These are phyloP conservation scores for Yarrowia hollandica DNA, from an alignment of 805 yeast species.

Conservation along the genomic window DNA sequence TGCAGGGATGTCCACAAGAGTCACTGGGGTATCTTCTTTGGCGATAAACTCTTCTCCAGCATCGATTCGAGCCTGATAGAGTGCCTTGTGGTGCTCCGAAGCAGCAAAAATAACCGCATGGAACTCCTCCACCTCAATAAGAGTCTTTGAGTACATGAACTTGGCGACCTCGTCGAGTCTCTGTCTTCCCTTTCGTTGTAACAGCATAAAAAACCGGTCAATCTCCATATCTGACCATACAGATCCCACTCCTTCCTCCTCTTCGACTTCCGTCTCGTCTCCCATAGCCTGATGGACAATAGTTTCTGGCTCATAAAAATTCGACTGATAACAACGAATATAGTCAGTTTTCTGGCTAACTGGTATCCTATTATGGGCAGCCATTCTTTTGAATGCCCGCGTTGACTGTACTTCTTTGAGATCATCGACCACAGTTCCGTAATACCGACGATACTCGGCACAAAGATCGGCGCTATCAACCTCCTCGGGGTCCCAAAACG, in stretches of 20 bases:
- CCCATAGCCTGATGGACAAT: no score
- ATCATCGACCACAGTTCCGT: no score
- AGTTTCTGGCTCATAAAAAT: no score
- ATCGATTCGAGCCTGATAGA: not conserved
- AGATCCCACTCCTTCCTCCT: not conserved
- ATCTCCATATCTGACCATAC: constrained; percentile 32
- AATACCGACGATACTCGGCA: no score
- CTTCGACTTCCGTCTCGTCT: no score
- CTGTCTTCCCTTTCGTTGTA: constrained; percentile 36
- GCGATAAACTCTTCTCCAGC: not conserved
- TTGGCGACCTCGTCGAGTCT: constrained; percentile 34
- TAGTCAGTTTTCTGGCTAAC: no score
- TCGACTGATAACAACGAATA: no score
- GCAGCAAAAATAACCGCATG: constrained; percentile 33
- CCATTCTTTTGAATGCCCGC: no score
- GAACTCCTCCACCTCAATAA: constrained; percentile 36
- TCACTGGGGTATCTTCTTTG: not conserved
- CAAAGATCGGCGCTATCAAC: no score
- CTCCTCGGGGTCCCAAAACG: no score
- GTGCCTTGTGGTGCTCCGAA: not conserved
- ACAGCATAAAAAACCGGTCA: constrained; percentile 33
- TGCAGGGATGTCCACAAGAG: constrained; percentile 33
- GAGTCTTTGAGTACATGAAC: constrained; percentile 34
- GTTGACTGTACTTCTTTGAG: no score
- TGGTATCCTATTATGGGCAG: no score